Conservation (phyloP, 169 alveolate species). For the Cryptosporidium sp. region DNA sequence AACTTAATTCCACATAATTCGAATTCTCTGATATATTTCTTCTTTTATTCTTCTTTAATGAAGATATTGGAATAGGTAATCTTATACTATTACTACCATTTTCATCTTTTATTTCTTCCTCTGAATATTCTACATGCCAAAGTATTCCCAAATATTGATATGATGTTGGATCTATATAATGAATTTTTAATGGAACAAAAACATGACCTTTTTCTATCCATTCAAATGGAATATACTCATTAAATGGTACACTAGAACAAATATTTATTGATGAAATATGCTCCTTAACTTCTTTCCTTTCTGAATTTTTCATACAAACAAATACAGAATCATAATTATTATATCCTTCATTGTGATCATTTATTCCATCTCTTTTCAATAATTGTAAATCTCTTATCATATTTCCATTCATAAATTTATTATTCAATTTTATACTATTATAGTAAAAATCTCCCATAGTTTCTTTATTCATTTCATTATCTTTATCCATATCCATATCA, state of each 20-base stretch:
- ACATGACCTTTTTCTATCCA: conserved; percentile 46
- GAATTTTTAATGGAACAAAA: conserved; percentile 60
- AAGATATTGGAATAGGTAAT: conserved; percentile 39
- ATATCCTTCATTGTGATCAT: neutral
- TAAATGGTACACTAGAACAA: conserved; percentile 40
- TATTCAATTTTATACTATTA: conserved; percentile 10
- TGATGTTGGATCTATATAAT: conserved; percentile 61
- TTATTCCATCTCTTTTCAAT: neutral
- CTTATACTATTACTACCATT: neutral
- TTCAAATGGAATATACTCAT: conserved; percentile 64
- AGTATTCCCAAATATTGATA: conserved; percentile 67
- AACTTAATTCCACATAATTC: neutral
- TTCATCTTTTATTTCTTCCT: neutral
- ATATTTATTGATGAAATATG: conserved; percentile 29
- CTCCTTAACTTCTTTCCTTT: neutral
- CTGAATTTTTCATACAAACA: neutral
- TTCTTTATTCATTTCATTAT: neutral
- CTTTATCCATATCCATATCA: neutral
- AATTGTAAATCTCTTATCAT: neutral
- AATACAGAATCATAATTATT: neutral
- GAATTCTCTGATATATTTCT: conserved; percentile 12
- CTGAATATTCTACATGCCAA: conserved; percentile 67
- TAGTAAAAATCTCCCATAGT: neutral
- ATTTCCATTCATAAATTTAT: conserved; percentile 12
- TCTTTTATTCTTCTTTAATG: conserved; percentile 20